Base-by-base conservation (phyloP, 192 early-diverging fungal genomes). In the Thoreauomyces humboldtii region DNA sequence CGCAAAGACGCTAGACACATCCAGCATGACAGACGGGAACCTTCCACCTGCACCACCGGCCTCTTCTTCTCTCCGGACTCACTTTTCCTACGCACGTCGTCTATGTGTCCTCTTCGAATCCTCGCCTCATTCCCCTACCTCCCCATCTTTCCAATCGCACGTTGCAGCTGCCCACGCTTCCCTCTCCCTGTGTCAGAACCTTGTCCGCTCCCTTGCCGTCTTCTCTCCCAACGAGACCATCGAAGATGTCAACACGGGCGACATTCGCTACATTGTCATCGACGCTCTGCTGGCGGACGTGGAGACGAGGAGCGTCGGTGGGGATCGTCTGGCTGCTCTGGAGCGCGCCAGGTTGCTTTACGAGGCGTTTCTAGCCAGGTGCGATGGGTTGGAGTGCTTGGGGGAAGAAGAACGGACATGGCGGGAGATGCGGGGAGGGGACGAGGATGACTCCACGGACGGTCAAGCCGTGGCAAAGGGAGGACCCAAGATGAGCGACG, bases 191-290 rank as follows among this genome's bases (percentile, higher is more conserved):
- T 84, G 85, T 29, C 65, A 47, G 4, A 46, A 51, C 15, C 72
- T 87, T 58, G 76, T 90, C 24, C 71, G 72, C 25, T 68, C 79
- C 19, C 81, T 93, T 5, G 78, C 77, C 27, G 65, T 96, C 32
- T 96, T 97, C 66, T 92, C 90, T 67, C 77, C 70, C 21, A 96
- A 98, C 73, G 95, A 98, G 64, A 82, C 83, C 17, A 59, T 91
- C 45, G 92, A 98, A 5, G 95, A 98, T 72, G 86, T 95, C 31
- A 87, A 85, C 38, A 89, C 92, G 6, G 74, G 77, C 21, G 91
- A 95, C 70, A 78, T 98, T 22, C 76, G 81, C 32, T 88, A 84
- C 50, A 52, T 91, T 5, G 61, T 87, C 15, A 73, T 77, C 7
- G 73, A 86, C 32, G 74, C 81, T 37, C 87, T 86, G 62, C 64